phyloP scores from a whole-genome alignment of 2,329 filamentous ascomycete genomes.

The Nakataea oryzae region DNA sequence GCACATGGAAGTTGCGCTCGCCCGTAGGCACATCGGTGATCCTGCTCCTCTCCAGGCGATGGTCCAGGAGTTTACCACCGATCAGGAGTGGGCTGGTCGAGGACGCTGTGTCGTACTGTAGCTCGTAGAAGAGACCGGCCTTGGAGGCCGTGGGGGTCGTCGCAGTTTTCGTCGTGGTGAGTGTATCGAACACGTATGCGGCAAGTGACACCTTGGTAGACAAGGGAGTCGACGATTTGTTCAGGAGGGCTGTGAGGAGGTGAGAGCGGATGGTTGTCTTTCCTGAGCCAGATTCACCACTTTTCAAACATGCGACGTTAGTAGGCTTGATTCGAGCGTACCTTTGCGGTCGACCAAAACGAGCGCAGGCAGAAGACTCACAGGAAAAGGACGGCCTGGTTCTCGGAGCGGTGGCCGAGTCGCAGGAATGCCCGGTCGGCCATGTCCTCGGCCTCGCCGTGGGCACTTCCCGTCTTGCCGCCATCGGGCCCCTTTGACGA shows the following conservation, averaged over 20 bases:
- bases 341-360: background rate
- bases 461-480: constrained; percentile 80
- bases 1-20: constrained; percentile 89
- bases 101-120: constrained; percentile 89
- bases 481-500: constrained; percentile 85
- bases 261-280: constrained; percentile 94
- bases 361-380: constrained; percentile 37
- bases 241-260: constrained; percentile 72
- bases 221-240: constrained; percentile 83
- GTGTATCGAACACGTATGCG: constrained; percentile 87
- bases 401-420: constrained; percentile 80
- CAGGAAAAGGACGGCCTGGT: constrained; percentile 88
- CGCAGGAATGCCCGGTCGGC: constrained; percentile 78
- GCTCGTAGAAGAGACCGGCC: constrained; percentile 86
- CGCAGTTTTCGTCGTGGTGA: constrained; percentile 94
- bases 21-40: constrained; percentile 89
- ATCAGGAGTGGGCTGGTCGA: constrained; percentile 79
- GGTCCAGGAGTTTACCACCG: constrained; percentile 88
- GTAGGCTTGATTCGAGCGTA: constrained; percentile 12
- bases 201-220: constrained; percentile 90
- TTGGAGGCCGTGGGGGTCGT: constrained; percentile 95
- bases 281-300: constrained; percentile 89
- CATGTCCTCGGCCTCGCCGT: constrained; percentile 86
- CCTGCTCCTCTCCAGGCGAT: constrained; percentile 82
- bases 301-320: constrained; percentile 26